Evolutionary conservation across 78 protist genomes (phyloP), one percentile per base, ranked within the genome.

Genomic region (Protostelium mycophagum): DNA sequence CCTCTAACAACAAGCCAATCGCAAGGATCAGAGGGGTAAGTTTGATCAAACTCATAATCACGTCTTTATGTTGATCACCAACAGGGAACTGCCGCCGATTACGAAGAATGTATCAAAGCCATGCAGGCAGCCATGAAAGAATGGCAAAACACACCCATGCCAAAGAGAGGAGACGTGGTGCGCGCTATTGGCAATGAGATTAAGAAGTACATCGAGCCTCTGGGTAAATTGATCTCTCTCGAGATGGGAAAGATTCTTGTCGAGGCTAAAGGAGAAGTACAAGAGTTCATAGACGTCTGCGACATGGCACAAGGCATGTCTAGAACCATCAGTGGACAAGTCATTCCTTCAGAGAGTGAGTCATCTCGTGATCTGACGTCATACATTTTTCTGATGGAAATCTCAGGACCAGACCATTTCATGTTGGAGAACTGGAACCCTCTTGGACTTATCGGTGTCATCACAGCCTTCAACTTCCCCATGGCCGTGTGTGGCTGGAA

Each of bases 401-500:
- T 36, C 89, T 36, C 84, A 51, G 73, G 73, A 51, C 96, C 95
- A 63, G 93, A 84, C 35, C 98, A 97, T 88, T 38, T 91, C 87
- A 90, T 96, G 63, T 28, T 96, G 84, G 99, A 97, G 83, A 35
- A 35, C 37, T 97, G 99, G 99, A 93, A 96, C 92, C 99, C 99
- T 34, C 90, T 97, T 34, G 99, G 99, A 36, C 51, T 86, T 28
- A 90, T 97, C 35, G 99, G 99, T 63, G 86, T 96, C 91, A 97
- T 97, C 90, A 87, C 96, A 31, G 99, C 99, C 73, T 97, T 97
- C 94, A 97, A 97, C 93, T 97, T 97, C 94, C 99, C 99, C 36
- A 91, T 95, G 36, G 99, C 99, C 29, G 99, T 97, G 34, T 83
- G 39, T 28, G 97, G 97, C 90, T 97, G 99, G 99, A 97, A 97